phyloP scores from a whole-genome alignment of 2,329 filamentous ascomycete genomes.

The Botrytis aclada region DNA sequence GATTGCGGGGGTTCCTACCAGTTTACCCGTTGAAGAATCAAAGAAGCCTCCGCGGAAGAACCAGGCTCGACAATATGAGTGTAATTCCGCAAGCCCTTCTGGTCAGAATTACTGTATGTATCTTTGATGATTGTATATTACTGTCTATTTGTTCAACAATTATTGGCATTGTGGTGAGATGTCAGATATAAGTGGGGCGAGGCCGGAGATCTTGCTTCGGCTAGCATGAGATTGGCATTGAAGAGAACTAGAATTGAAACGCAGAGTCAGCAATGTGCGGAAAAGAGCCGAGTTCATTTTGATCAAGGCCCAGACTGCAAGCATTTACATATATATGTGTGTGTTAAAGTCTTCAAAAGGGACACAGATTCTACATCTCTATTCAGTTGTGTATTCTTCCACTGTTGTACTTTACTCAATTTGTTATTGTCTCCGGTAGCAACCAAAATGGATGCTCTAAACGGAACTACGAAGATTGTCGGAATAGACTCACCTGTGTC shows the following conservation, averaged over 20 bases:
- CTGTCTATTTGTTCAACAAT: not conserved
- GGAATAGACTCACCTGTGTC: not conserved
- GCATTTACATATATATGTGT: not conserved
- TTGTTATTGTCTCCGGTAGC: not conserved
- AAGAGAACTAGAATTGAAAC: not conserved
- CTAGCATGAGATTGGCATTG: not conserved
- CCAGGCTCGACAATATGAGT: not conserved
- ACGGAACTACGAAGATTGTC: not conserved
- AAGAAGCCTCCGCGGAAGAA: not conserved
- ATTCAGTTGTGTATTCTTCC: not conserved
- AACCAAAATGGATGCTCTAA: not conserved
- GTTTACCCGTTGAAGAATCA: not conserved
- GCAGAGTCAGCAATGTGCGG: not conserved
- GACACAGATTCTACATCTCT: not conserved
- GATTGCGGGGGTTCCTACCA: not conserved
- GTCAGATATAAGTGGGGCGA: not conserved
- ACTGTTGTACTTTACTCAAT: not conserved
- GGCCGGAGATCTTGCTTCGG: not conserved
- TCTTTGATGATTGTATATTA: not conserved
- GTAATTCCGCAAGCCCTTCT: not conserved
- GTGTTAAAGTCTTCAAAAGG: not conserved
- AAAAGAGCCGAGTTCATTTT: conserved; percentile 5
- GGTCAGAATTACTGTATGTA: not conserved
- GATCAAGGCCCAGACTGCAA: not conserved
- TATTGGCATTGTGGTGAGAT: not conserved